Percentiles rank a stretch among this genome's conserved stretches.
phyloP scores from a whole-genome alignment of 129 eudicot genomes.

The Centella asiatica region DNA sequence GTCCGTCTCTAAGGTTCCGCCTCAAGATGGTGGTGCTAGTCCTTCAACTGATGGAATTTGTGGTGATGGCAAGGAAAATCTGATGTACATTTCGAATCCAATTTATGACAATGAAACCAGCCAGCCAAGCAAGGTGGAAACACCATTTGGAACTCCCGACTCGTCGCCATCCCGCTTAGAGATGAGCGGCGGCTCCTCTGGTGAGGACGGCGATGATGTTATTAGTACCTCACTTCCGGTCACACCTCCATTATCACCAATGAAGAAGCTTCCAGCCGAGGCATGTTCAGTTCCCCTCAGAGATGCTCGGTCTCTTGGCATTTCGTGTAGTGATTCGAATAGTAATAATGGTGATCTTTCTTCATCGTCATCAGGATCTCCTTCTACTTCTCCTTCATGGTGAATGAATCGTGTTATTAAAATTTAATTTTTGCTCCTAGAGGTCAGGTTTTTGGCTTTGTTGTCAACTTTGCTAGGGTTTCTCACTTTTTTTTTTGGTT shows the following conservation, averaged over 20 bases:
- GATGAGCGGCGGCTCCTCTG: conserved; percentile 25
- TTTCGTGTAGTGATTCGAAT: conserved; percentile 43
- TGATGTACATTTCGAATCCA: conserved; percentile 75
- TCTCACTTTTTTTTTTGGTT: neutral
- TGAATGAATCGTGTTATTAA: conserved; percentile 14
- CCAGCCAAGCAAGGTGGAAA: conserved; percentile 18
- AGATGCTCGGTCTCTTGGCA: conserved; percentile 41
- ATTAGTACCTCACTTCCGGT: conserved; percentile 2
- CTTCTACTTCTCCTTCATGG: conserved; percentile 67
- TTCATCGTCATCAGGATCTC: conserved; percentile 53
- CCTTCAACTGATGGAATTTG: conserved; percentile 21
- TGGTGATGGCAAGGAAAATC: conserved; percentile 10
- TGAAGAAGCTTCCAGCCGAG: conserved; percentile 50
- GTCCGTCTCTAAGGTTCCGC: conserved; percentile 4
- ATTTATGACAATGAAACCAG: conserved; percentile 35
- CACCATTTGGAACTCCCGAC: conserved; percentile 76
- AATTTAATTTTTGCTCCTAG: neutral
- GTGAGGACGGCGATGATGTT: conserved; percentile 29
- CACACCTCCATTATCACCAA: conserved; percentile 44
- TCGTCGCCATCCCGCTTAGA: conserved; percentile 66
- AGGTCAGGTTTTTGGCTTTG: neutral
- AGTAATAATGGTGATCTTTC: conserved; percentile 36
- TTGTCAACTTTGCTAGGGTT: conserved; percentile 9
- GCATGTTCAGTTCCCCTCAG: conserved; percentile 32
- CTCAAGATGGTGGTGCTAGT: conserved; percentile 12